phyloP scores from a whole-genome alignment of 139 green algal genomes.

The Picochlorum sp. region DNA sequence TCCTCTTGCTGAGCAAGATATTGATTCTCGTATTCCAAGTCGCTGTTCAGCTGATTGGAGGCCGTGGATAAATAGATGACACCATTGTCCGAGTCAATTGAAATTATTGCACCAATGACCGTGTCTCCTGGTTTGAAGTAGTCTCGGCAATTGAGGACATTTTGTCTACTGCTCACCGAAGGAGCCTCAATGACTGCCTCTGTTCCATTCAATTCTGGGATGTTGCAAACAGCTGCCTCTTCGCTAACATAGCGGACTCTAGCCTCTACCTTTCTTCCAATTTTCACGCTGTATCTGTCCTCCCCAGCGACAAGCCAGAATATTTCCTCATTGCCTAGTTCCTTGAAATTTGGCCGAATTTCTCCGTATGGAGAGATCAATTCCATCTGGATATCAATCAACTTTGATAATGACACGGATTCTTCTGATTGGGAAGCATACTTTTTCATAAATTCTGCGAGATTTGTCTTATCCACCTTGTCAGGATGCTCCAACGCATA shows the following conservation, averaged over 20 bases:
- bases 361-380: slow-evolving; percentile 49
- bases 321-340: slow-evolving; percentile 30
- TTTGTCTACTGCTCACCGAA: slow-evolving; percentile 15
- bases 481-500: slow-evolving; percentile 21
- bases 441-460: slow-evolving; percentile 12
- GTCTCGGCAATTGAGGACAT: slow-evolving; percentile 17
- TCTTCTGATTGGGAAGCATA: not conserved
- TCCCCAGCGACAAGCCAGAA: slow-evolving; percentile 50
- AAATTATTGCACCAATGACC: slow-evolving; percentile 22
- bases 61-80: slow-evolving; percentile 21
- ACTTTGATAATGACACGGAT: slow-evolving; percentile 29
- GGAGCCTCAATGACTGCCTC: slow-evolving; percentile 36
- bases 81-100: slow-evolving; percentile 7
- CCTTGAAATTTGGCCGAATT: slow-evolving; percentile 26
- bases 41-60: slow-evolving; percentile 20
- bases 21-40: slow-evolving; percentile 31
- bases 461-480: slow-evolving; percentile 28
- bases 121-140: slow-evolving; percentile 23
- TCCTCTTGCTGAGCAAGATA: slow-evolving; percentile 15
- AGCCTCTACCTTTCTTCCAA: slow-evolving; percentile 40
- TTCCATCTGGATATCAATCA: slow-evolving; percentile 65
- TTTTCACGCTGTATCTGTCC: slow-evolving; percentile 32
- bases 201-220: slow-evolving; percentile 34
- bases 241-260: slow-evolving; percentile 20
- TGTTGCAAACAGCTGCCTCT: slow-evolving; percentile 12